These are phyloP conservation scores for Silene conica DNA, from an alignment of 148 eudicot species.

Conservation along the genomic window DNA sequence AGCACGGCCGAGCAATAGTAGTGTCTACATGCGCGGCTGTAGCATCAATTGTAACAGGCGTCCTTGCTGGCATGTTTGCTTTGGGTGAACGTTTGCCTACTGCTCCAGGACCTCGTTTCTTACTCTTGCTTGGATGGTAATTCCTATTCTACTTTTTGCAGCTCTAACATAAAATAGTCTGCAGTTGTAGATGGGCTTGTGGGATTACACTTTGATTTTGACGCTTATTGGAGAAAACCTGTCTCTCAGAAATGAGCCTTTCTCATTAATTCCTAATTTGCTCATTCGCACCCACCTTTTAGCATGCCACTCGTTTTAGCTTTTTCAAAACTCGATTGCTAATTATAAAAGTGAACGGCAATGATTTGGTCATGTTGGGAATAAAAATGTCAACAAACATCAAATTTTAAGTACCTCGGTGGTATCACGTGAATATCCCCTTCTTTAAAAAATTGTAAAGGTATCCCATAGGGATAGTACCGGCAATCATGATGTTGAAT, in stretches of 20 bases:
- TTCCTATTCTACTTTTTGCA: background rate
- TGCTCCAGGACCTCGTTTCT: conserved; percentile 62
- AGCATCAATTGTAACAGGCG: conserved; percentile 92
- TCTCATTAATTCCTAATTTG: background rate
- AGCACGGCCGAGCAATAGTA: conserved; percentile 97
- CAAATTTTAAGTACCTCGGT: no score
- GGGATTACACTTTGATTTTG: background rate
- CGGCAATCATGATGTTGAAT: no score
- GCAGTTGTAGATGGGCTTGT: background rate
- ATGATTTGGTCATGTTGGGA: no score
- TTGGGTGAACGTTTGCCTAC: conserved; percentile 90
- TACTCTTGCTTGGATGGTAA: conserved; percentile 90
- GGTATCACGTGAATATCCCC: no score
- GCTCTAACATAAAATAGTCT: background rate
- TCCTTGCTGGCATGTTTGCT: conserved; percentile 94
- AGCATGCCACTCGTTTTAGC: background rate
- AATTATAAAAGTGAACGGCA: no score
- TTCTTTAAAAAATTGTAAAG: no score
- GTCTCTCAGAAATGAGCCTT: background rate
- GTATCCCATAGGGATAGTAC: no score
- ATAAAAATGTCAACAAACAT: no score
- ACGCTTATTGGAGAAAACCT: background rate
- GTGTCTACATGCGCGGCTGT: conserved; percentile 98
- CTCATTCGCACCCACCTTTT: no score
- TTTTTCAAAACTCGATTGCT: background rate